Evolutionary conservation across 208 protist species (phyloP).

Genomic region (Zelonia costaricensis): DNA sequence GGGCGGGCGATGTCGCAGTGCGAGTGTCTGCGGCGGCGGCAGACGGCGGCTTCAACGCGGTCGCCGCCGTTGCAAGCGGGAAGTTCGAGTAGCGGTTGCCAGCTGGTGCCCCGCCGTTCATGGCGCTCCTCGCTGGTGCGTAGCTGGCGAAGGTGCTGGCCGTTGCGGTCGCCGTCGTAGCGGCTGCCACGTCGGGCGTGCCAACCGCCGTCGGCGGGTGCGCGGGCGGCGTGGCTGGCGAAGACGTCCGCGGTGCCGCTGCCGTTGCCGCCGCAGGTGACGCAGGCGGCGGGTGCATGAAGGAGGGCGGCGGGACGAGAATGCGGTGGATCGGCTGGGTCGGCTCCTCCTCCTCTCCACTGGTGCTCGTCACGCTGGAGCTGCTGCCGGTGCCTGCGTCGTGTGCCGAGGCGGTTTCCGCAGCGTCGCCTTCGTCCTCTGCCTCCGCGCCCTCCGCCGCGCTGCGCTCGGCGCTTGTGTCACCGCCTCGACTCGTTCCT

Average conservation of each 20-base stretch:
- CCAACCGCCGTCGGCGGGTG: too few relatives aligned
- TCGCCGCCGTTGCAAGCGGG: background rate
- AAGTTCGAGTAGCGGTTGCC: background rate
- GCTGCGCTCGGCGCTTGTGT: background rate
- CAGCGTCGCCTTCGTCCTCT: background rate
- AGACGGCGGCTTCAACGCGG: too few relatives aligned
- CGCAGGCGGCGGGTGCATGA: constrained; percentile 1
- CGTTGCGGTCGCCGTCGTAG: too few relatives aligned
- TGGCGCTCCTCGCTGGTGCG: too few relatives aligned
- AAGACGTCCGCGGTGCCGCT: too few relatives aligned
- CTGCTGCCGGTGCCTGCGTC: constrained; percentile 1
- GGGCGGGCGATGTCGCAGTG: too few relatives aligned
- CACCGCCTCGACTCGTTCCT: background rate
- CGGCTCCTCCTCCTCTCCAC: constrained; percentile 25
- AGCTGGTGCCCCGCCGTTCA: background rate
- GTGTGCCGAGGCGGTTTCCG: too few relatives aligned
- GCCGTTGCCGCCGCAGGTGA: too few relatives aligned
- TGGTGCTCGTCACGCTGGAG: background rate
- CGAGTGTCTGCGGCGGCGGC: too few relatives aligned
- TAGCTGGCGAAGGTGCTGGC: too few relatives aligned
- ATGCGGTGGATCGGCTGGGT: constrained; percentile 37
- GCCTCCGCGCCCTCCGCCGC: background rate
- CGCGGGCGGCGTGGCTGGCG: too few relatives aligned
- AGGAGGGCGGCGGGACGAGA: constrained; percentile 13
- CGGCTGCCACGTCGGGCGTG: too few relatives aligned